Percentiles rank a stretch among this genome's conserved stretches.
Conservation (phyloP, 2,329 filamentous ascomycete species). For the Monilinia fructigena region DNA sequence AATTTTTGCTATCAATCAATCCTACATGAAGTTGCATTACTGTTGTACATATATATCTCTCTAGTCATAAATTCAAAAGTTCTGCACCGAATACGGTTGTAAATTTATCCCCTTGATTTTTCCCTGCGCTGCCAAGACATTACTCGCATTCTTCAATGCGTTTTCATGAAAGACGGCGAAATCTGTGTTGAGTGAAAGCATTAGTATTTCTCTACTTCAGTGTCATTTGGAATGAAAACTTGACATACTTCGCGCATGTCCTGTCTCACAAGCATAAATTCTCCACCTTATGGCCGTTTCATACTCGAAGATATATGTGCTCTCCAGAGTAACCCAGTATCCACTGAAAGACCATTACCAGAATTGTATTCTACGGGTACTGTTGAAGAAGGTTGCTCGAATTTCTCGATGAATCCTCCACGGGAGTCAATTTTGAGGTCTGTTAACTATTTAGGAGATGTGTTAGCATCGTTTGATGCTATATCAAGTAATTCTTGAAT, state of each 20-base stretch:
- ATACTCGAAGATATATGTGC: conserved; percentile 17
- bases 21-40: no score
- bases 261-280: conserved; percentile 16
- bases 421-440: conserved; percentile 11
- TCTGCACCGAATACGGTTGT: conserved; percentile 8
- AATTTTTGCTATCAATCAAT: neutral
- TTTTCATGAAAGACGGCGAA: conserved; percentile 19
- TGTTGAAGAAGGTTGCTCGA: conserved; percentile 11
- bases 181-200: neutral
- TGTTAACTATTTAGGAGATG: neutral
- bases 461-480: neutral
- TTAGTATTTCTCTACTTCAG: neutral
- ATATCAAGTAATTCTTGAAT: neutral
- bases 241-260: conserved; percentile 9
- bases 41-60: neutral
- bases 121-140: conserved; percentile 8
- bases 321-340: conserved; percentile 16
- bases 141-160: conserved; percentile 11
- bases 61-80: neutral
- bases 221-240: neutral
- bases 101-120: conserved; percentile 6
- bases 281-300: conserved; percentile 17
- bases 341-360: conserved; percentile 7
- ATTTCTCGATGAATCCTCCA: conserved; percentile 9
- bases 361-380: conserved; percentile 10